These are phyloP conservation scores for Chlamydomonas sp. DNA, from an alignment of 139 green algal genomes.

Conservation along the genomic window DNA sequence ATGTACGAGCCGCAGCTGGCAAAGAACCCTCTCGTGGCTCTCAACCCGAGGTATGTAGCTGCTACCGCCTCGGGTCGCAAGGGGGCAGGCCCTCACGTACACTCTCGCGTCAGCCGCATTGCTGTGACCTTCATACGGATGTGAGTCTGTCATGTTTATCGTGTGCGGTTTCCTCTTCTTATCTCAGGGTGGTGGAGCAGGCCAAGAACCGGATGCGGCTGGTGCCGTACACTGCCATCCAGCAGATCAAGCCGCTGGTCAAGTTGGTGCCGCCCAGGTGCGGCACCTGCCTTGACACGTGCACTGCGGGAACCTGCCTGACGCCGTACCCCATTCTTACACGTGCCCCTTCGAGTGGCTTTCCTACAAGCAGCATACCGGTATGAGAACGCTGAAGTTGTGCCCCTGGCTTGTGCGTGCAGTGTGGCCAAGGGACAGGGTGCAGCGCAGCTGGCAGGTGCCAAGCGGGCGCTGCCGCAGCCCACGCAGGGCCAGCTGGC, in stretches of 20 bases:
- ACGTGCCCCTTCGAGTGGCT: too few relatives aligned
- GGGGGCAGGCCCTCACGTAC: too few relatives aligned
- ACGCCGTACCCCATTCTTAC: too few relatives aligned
- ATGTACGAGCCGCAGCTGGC: background rate
- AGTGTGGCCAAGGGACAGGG: background rate
- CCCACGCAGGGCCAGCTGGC: background rate
- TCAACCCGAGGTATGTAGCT: slow-evolving; percentile 23
- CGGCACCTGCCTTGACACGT: background rate
- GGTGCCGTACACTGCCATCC: slow-evolving; percentile 9
- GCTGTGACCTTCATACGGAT: too few relatives aligned
- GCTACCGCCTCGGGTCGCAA: too few relatives aligned
- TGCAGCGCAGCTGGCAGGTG: background rate
- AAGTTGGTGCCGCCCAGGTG: slow-evolving; percentile 20
- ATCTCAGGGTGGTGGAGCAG: slow-evolving; percentile 23
- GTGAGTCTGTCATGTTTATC: too few relatives aligned
- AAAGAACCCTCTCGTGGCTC: slow-evolving; percentile 15
- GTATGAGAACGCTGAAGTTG: too few relatives aligned
- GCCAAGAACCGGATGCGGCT: slow-evolving; percentile 18
- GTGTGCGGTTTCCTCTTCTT: too few relatives aligned
- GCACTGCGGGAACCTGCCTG: background rate
- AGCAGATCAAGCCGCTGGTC: background rate
- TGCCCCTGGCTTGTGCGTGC: background rate
- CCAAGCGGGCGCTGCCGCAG: slow-evolving; percentile 7
- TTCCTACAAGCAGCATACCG: too few relatives aligned
- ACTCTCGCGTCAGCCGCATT: too few relatives aligned